phyloP scores from a whole-genome alignment of 2,329 filamentous ascomycete genomes.

The Trichoderma hamatum region DNA sequence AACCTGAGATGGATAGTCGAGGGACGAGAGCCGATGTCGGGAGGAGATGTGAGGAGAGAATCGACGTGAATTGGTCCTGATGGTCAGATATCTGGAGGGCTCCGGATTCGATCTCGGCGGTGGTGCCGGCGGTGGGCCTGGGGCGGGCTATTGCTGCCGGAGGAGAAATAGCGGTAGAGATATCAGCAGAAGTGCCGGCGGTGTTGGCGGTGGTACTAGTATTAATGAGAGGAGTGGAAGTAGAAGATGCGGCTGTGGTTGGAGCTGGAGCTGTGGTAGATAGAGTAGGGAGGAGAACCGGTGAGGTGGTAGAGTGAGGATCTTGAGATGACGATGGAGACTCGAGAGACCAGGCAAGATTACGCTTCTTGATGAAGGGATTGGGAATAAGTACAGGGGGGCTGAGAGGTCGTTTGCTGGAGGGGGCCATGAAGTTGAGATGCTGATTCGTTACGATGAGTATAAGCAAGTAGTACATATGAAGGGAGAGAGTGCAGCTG shows the following conservation, averaged over 20 bases:
- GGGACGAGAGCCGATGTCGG: conserved; percentile 33
- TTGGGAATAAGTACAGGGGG: conserved; percentile 46
- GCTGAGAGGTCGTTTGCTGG: conserved; percentile 38
- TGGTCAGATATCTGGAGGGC: conserved; percentile 44
- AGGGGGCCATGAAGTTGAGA: conserved; percentile 7
- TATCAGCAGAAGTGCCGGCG: background rate
- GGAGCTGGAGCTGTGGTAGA: conserved; percentile 10
- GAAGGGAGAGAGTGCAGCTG: background rate
- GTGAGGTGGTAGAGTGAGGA: conserved; percentile 13
- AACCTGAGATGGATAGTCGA: conserved; percentile 41
- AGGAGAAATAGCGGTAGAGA: conserved; percentile 5
- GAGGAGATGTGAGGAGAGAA: conserved; percentile 38
- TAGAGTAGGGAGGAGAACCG: conserved; percentile 3
- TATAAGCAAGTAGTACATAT: background rate
- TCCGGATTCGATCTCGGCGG: conserved; percentile 48
- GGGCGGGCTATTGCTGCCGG: conserved; percentile 26
- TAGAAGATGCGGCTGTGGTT: background rate
- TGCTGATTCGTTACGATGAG: background rate
- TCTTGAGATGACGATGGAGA: conserved; percentile 5
- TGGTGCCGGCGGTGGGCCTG: conserved; percentile 29
- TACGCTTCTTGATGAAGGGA: conserved; percentile 52
- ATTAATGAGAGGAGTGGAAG: background rate
- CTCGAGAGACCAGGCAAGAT: conserved; percentile 48
- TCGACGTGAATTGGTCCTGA: conserved; percentile 43
- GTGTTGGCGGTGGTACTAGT: background rate